These are phyloP conservation scores for Calophaca sinica DNA, from an alignment of 306 rosid species.

Conservation along the genomic window DNA sequence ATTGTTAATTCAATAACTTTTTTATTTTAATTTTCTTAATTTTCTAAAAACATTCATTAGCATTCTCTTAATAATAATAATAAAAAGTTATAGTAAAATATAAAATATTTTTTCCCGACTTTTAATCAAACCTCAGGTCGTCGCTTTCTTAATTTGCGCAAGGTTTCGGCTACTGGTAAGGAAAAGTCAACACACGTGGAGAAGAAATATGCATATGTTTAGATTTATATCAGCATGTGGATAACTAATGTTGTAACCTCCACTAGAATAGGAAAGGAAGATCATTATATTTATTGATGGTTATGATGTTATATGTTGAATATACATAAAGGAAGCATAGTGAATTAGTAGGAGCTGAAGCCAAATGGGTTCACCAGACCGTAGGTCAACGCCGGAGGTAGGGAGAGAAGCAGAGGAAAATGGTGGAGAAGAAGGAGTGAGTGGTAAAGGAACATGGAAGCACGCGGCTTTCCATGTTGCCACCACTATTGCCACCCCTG, in stretches of 20 bases:
- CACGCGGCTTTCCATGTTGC: conserved; percentile 82
- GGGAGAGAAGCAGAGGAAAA: conserved; percentile 17
- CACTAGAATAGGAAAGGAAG: neutral
- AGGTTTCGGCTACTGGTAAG: neutral
- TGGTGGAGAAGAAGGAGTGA: conserved; percentile 32
- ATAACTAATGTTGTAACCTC: neutral
- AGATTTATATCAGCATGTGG: neutral
- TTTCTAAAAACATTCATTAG: too few species aligned
- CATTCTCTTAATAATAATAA: too few species aligned
- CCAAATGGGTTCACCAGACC: conserved; percentile 34
- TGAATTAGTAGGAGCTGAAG: neutral
- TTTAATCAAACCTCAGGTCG: neutral
- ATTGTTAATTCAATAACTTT: too few species aligned
- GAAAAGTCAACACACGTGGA: conserved; percentile 32
- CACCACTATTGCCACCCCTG: conserved; percentile 83
- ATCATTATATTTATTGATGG: neutral
- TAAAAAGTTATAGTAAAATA: too few species aligned
- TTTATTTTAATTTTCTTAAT: too few species aligned
- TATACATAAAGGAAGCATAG: conserved; percentile 18
- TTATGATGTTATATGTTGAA: neutral
- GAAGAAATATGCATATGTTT: neutral
- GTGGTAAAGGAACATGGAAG: conserved; percentile 71
- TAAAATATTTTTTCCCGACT: too few species aligned
- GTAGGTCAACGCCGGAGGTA: conserved; percentile 11
- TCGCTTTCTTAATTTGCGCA: conserved; percentile 16